Percentiles rank a stretch among this genome's conserved stretches.
These are phyloP conservation scores for Monilinia polystroma DNA, from an alignment of 2,329 filamentous ascomycete genomes.

Conservation along the genomic window DNA sequence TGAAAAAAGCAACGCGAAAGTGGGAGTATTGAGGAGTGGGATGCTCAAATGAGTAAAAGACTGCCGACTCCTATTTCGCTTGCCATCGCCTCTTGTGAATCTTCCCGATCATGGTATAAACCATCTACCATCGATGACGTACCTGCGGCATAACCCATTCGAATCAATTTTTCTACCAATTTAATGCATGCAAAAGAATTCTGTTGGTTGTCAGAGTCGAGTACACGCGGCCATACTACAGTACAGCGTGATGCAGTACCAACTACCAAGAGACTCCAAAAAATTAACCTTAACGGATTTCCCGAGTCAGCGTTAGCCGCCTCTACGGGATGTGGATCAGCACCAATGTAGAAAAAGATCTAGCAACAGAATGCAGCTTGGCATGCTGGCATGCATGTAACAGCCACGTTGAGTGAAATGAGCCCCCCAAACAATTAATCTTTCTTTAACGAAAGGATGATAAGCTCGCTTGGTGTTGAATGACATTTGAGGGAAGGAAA, in stretches of 20 bases:
- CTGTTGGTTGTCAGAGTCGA: neutral
- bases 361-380: conserved; percentile 6
- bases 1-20: neutral
- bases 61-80: neutral
- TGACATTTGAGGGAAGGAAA: neutral
- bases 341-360: conserved; percentile 5
- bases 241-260: neutral
- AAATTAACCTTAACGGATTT: conserved; percentile 5
- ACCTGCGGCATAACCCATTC: neutral
- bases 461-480: neutral
- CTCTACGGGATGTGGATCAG: neutral
- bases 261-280: neutral
- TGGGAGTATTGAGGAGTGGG: neutral
- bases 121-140: neutral
- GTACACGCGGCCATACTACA: neutral
- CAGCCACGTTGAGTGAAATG: conserved; percentile 8
- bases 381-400: conserved; percentile 1
- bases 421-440: conserved; percentile 5
- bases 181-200: neutral
- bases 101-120: neutral
- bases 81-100: neutral
- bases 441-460: neutral
- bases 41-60: neutral
- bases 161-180: neutral
- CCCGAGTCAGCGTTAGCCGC: neutral